A percentile compares a stretch with the other conserved stretches of the same genome.
Evolutionary conservation across 2,329 filamentous ascomycete genomes (phyloP).

Genomic region (Metarhizium brunneum): DNA sequence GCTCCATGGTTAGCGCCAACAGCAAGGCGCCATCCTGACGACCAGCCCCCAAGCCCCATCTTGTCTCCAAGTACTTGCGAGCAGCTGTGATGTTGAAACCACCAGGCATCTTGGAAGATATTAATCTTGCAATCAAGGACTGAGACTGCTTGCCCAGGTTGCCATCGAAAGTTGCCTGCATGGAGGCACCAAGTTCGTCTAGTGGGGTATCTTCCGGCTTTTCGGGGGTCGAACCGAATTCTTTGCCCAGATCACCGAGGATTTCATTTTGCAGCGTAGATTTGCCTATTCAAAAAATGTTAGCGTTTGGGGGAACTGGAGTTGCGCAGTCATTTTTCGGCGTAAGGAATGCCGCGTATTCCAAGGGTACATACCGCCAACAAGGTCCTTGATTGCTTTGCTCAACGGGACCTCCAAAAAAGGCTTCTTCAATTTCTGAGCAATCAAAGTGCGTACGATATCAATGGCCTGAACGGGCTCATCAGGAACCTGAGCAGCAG

Average conservation of each 20-base stretch:
- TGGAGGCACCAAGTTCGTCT: slow-evolving; percentile 86
- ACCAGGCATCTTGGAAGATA: slow-evolving; percentile 98
- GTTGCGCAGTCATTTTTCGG: neutral
- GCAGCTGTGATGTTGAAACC: slow-evolving; percentile 98
- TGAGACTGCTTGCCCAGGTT: slow-evolving; percentile 95
- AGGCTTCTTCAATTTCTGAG: slow-evolving; percentile 96
- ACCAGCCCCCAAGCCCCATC: slow-evolving; percentile 81
- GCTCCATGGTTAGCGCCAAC: slow-evolving; percentile 87
- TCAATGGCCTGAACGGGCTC: slow-evolving; percentile 81
- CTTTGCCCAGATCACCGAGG: slow-evolving; percentile 91
- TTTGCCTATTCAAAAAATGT: slow-evolving; percentile 55
- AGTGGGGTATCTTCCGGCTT: slow-evolving; percentile 97
- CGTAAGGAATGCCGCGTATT: neutral
- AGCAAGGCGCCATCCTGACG: slow-evolving; percentile 87
- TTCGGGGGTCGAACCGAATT: slow-evolving; percentile 95
- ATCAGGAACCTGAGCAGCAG: slow-evolving; percentile 79
- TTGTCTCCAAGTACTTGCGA: slow-evolving; percentile 87
- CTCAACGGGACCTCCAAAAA: slow-evolving; percentile 78
- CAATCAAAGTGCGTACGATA: slow-evolving; percentile 79
- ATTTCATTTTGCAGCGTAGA: slow-evolving; percentile 99
- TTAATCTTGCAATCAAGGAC: slow-evolving; percentile 84
- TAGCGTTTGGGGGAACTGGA: neutral
- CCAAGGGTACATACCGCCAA: slow-evolving; percentile 63
- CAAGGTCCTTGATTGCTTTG: slow-evolving; percentile 98
- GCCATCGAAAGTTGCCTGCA: slow-evolving; percentile 98